Evolutionary conservation across 768 basidiomycete species (phyloP), one percentile per base, ranked within the genome.

Genomic region (Calvatia gigantea): DNA sequence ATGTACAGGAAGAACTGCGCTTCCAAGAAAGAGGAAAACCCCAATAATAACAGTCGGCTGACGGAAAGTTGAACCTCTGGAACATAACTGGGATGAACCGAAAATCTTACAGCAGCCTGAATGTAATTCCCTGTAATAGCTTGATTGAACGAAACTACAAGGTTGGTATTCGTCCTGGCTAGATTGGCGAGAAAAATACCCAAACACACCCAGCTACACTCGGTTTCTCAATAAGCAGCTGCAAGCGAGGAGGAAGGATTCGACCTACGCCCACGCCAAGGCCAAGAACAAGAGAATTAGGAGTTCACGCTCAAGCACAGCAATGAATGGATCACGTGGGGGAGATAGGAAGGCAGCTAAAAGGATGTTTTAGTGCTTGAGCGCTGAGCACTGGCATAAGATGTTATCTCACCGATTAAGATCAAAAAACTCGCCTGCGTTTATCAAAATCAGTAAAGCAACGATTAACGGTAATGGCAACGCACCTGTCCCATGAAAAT

Each of bases 311-410:
- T 89, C 87, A 12, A 87, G 63, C 3, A 86, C 84, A 3, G 77
- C 73, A n/a, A 86, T 70, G 61, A 89, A 87, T 0, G 86, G 84
- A 51, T 87, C 87, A 19, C 64, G 71, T 0, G 89, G 87, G 1
- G 89, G 85, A 3, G 85, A 85, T 2, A 91, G 60, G 59, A 89
- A 80, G 0, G 83, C 70, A 3, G 81, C 87, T 87, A 52, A 9
- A 14, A 45, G 37, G 31, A 21, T 27, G 15, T 11, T 15, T 54
- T 23, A 35, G 42, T 2, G 11, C 4, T 6, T n/a, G 37, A 8
- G 12, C 19, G 6, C 15, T 23, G 31, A 23, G 7, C 6, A 17
- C n/a, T n/a, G n/a, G n/a, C 4, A 37, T 21, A 11, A n/a, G 15
- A 27, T 33, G 23, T 9, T 25, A 19, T 60, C 62, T 17, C 50